Base-by-base conservation (phyloP, 768 basidiomycete genomes). In the Amylocystis lapponica region DNA sequence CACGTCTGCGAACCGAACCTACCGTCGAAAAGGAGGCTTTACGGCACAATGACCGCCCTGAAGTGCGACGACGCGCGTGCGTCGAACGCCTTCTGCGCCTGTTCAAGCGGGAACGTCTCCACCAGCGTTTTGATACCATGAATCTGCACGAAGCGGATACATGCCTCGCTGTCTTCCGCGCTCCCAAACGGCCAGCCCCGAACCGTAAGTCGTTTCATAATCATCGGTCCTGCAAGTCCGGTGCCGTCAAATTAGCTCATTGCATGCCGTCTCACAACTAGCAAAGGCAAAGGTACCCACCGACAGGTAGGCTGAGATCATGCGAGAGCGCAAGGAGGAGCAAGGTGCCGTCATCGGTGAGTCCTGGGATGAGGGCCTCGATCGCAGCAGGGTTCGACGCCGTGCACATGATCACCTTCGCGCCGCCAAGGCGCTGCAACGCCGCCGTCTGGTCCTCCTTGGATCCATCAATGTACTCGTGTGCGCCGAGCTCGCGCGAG, bases 391-490 rank as follows among this genome's bases (percentile, higher is more conserved):
- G 45, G 32, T 45, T 50, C 16, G 64, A 61, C 26, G 62, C 62
- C 20, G 64, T 64, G 27, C 54, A 53, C 43, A 66, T 47, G 42
- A 68, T 60, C 36, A 68, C 54, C 47, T 60, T 61, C 10, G 66
- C 64, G n/a, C 68, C 67, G 2, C 66, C 66, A 31, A 66, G 46
- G 50, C 59, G 53, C 37, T 62, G 55, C 14, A 66, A 57, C 27
- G 48, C 57, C 22, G 51, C 53, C 23, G 58, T 60, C 29, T 52
- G 48, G 29, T 61, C 53, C 26, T 50, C 52, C 29, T 48, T 50
- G n/a, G 54, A 45, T 20, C 56, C 53, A 46, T 63, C 64, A 44
- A 71, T 49, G 58, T 64, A 68, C 22, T 51, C 48, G 48, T 66
- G 57, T 4, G 69, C 68, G 27, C 69, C 68, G 46, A 71, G 57